Percentiles rank a stretch among this genome's conserved stretches.
These are phyloP conservation scores for Metschnikowia proteae DNA, from an alignment of 805 yeast genomes.

Conservation along the genomic window DNA sequence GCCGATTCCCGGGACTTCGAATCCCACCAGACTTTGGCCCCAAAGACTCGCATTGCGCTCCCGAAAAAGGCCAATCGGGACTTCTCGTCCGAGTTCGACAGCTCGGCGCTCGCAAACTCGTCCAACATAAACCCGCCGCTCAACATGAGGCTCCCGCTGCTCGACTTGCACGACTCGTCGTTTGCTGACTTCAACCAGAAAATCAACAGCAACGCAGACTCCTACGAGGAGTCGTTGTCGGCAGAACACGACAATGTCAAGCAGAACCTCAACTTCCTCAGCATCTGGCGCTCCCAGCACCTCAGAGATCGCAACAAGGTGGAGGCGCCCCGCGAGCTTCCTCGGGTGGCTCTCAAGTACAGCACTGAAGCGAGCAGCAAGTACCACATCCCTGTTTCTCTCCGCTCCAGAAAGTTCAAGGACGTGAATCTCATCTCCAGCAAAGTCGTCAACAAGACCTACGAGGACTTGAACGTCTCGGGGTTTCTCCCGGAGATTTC, in stretches of 20 bases:
- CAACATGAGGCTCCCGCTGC: constrained; percentile 33
- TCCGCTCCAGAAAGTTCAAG: constrained; percentile 31
- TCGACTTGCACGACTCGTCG: constrained; percentile 39
- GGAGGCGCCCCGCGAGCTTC: constrained; percentile 1
- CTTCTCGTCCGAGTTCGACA: constrained; percentile 11
- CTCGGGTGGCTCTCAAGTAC: constrained; percentile 9
- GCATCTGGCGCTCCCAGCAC: constrained; percentile 43
- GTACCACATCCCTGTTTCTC: constrained; percentile 24
- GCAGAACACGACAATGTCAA: constrained; percentile 39
- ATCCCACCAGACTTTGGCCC: neutral
- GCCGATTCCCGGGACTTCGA: neutral
- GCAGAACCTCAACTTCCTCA: constrained; percentile 27
- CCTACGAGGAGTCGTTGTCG: constrained; percentile 39
- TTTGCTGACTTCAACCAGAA: constrained; percentile 38
- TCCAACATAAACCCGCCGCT: constrained; percentile 35
- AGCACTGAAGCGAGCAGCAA: constrained; percentile 13
- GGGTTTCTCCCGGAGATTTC: constrained; percentile 46
- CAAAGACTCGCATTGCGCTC: neutral
- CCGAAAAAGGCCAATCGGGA: neutral
- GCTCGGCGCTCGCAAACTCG: constrained; percentile 40
- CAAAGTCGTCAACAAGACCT: constrained; percentile 40
- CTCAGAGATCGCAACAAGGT: constrained; percentile 5
- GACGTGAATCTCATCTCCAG: constrained; percentile 42
- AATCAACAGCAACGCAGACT: constrained; percentile 16
- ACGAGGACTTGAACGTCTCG: constrained; percentile 39